Evolutionary conservation across 345 rosid species (phyloP).

Genomic region (Ceriops decandra): DNA sequence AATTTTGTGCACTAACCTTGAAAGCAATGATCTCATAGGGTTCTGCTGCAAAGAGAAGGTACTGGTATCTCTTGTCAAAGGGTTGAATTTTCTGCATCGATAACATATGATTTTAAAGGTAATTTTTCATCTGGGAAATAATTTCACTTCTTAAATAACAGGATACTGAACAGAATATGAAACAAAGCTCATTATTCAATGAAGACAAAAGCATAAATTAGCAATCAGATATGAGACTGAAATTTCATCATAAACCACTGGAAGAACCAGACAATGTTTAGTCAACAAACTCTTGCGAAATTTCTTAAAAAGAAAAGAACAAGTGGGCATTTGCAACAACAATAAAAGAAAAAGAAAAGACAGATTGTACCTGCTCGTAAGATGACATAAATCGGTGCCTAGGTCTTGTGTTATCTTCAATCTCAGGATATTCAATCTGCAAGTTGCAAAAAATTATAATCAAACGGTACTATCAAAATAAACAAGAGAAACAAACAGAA

Average conservation of each 20-base stretch:
- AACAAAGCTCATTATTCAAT: not conserved
- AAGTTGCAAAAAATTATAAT: not conserved
- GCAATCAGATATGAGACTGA: too few relatives aligned
- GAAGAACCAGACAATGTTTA: not conserved
- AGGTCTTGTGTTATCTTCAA: constrained; percentile 82
- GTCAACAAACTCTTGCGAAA: too few relatives aligned
- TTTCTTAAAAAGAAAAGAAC: not conserved
- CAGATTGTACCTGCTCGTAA: constrained; percentile 66
- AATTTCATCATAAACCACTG: not conserved
- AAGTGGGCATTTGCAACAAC: not conserved
- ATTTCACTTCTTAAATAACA: not conserved
- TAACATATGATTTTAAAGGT: too few relatives aligned
- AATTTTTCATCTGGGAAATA: not conserved
- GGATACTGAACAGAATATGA: not conserved
- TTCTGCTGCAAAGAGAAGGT: constrained; percentile 91
- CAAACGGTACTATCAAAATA: not conserved
- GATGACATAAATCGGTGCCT: constrained; percentile 97
- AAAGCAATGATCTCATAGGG: constrained; percentile 96
- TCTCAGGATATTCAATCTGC: constrained; percentile 97
- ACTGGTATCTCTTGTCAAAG: constrained; percentile 84
- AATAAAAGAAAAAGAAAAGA: not conserved
- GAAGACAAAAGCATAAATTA: not conserved
- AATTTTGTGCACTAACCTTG: constrained; percentile 3
- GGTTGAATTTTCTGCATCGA: constrained; percentile 72
- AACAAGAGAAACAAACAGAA: not conserved